Base-by-base conservation (phyloP, 345 rosid species). In the Citrus inodora region DNA sequence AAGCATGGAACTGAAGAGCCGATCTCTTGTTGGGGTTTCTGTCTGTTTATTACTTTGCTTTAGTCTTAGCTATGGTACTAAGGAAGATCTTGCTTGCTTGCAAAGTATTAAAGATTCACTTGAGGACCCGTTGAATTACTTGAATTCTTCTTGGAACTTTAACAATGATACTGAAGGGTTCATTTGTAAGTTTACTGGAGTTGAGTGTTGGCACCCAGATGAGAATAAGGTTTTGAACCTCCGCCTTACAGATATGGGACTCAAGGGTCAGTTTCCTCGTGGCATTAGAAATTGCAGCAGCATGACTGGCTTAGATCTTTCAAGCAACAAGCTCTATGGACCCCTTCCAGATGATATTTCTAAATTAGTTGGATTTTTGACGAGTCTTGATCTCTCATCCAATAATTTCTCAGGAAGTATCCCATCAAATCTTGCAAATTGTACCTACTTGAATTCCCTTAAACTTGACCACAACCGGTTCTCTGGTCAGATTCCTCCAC, bases 191-290 rank as follows among this genome's bases (percentile, higher is more conserved):
- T 95, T 93, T 80, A n/a, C 16, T 16, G 98, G 98, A 46, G 86
- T 95, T 51, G 90, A 90, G 11, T 95, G 98, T 76, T 95, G 98
- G 98, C 98, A 95, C 67, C 95, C 93, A 9, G 95, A 90, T 80
- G 98, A 95, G 89, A 93, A 87, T 81, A 90, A 68, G 79, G 97
- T 95, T 61, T 81, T 95, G 77, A 91, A 87, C 81, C 81, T 95
- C 67, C 87, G 80, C 80, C 93, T 95, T 33, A 68, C 89, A 1
- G 91, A 88, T 79, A 85, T 70, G 89, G 97, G 90, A 33, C 93
- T 95, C 60, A 75, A 59, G 40, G 98, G 98, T 48, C 16, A 0
- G 81, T 95, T 95, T 80, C 98, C 98, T 81, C 60, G 0, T 4
- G 92, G 84, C 5, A 46, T 95, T 35, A 0, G 8, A 32, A 16